These are phyloP conservation scores for Phanerodontia chrysosporium DNA, from an alignment of 768 basidiomycete genomes.

Conservation along the genomic window DNA sequence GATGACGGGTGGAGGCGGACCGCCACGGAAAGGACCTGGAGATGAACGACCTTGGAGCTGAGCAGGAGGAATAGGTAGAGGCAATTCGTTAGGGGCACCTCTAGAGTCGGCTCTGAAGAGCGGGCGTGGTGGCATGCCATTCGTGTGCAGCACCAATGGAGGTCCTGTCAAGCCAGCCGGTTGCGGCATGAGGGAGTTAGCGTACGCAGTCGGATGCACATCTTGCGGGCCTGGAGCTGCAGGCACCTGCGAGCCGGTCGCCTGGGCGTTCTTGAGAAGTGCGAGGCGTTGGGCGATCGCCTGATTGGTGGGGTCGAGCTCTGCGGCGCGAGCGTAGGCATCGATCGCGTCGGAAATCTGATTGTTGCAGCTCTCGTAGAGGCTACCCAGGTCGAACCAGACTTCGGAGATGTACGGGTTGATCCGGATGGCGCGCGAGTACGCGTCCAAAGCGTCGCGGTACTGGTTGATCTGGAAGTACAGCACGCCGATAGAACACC, in stretches of 20 bases:
- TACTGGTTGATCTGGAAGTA: constrained; percentile 99
- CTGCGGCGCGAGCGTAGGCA: constrained; percentile 91
- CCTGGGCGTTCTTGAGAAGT: constrained; percentile 76
- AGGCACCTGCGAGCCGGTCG: constrained; percentile 67
- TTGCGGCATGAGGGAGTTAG: constrained; percentile 70
- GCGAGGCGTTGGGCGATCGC: constrained; percentile 79
- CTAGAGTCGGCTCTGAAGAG: constrained; percentile 66
- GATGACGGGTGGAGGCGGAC: constrained; percentile 78
- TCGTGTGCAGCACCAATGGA: constrained; percentile 52
- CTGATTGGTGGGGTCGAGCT: constrained; percentile 84
- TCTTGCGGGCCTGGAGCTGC: constrained; percentile 92
- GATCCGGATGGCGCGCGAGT: constrained; percentile 97
- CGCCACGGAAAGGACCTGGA: constrained; percentile 76
- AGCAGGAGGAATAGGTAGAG: constrained; percentile 56
- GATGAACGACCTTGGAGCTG: constrained; percentile 34
- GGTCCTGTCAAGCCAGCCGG: constrained; percentile 60
- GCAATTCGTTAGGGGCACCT: constrained; percentile 38
- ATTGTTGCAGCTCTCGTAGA: constrained; percentile 99
- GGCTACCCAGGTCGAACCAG: constrained; percentile 94
- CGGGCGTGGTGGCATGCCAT: constrained; percentile 38
- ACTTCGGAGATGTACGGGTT: constrained; percentile 96
- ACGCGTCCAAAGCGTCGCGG: constrained; percentile 97
- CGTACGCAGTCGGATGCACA: constrained; percentile 94
- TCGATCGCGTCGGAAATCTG: constrained; percentile 99
- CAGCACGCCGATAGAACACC: constrained; percentile 98